Conservation (phyloP, 176 grass and related monocot genomes). For the Hyparrhenia diplandra region DNA sequence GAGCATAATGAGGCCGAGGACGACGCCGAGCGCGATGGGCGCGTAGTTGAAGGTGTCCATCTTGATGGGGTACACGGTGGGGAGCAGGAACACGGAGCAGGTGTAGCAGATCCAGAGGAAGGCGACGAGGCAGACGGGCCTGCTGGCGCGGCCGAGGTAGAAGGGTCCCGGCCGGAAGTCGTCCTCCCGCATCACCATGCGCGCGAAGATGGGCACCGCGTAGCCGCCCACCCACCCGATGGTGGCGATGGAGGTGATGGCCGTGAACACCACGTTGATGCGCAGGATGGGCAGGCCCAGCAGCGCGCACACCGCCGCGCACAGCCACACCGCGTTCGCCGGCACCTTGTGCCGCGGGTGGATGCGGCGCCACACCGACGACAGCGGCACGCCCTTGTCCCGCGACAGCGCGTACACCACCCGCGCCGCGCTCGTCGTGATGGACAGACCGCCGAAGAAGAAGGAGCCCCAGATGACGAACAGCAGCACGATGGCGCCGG, state of each 20-base stretch:
- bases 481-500: constrained; percentile 72
- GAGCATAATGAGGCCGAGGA: constrained; percentile 58
- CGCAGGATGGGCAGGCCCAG: constrained; percentile 86
- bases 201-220: constrained; percentile 89
- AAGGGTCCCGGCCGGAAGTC: constrained; percentile 78
- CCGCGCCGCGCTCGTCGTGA: constrained; percentile 91
- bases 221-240: constrained; percentile 94
- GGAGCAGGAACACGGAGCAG: constrained; percentile 87
- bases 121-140: constrained; percentile 87
- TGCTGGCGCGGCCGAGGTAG: constrained; percentile 65
- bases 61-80: constrained; percentile 74
- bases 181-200: constrained; percentile 81
- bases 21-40: constrained; percentile 59
- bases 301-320: constrained; percentile 72
- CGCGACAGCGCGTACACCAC: constrained; percentile 93
- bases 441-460: constrained; percentile 98
- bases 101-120: constrained; percentile 99
- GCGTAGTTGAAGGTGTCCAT: constrained; percentile 89
- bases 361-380: constrained; percentile 78
- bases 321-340: constrained; percentile 84
- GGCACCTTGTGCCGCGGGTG: constrained; percentile 88
- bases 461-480: constrained; percentile 97
- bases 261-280: constrained; percentile 94
- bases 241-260: constrained; percentile 88
- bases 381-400: constrained; percentile 69